phyloP scores from a whole-genome alignment of 2,329 filamentous ascomycete species.

The Aspergillus aculeatus region DNA sequence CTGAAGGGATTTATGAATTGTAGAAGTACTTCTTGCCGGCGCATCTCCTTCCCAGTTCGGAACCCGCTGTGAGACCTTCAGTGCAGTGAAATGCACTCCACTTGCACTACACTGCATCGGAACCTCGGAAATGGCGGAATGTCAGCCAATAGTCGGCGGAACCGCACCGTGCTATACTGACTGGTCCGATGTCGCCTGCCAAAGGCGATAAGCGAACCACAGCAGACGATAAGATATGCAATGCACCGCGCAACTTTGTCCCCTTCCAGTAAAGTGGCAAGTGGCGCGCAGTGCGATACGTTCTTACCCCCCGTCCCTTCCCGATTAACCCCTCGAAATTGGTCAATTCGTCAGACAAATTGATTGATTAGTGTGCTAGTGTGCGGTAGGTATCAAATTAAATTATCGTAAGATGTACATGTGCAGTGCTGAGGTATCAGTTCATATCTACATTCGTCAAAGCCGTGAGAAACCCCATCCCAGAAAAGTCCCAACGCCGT shows the following conservation, averaged over 20 bases:
- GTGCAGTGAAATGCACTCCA: too few species aligned
- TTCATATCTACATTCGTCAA: constrained; percentile 8
- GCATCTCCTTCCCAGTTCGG: not conserved
- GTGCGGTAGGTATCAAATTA: not conserved
- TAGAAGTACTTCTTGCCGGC: not conserved
- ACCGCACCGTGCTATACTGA: not conserved
- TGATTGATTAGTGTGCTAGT: not conserved
- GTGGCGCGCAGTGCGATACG: not conserved
- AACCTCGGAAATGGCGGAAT: not conserved
- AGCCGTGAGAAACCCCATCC: not conserved
- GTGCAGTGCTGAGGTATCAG: not conserved
- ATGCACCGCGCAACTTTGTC: not conserved
- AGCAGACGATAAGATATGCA: not conserved
- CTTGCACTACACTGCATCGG: not conserved
- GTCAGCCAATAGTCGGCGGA: not conserved
- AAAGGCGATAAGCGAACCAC: not conserved
- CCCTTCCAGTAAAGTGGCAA: not conserved
- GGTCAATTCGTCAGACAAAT: not conserved
- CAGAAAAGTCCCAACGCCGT: not conserved
- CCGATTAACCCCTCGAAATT: not conserved
- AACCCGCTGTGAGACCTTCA: not conserved
- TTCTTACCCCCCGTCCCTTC: not conserved
- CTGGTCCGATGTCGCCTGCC: not conserved
- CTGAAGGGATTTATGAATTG: not conserved
- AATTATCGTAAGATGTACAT: not conserved